Percentiles rank a stretch among this genome's conserved stretches.
These are phyloP conservation scores for Pseudozyma hubeiensis DNA, from an alignment of 1,284 basidiomycete genomes.

Conservation along the genomic window DNA sequence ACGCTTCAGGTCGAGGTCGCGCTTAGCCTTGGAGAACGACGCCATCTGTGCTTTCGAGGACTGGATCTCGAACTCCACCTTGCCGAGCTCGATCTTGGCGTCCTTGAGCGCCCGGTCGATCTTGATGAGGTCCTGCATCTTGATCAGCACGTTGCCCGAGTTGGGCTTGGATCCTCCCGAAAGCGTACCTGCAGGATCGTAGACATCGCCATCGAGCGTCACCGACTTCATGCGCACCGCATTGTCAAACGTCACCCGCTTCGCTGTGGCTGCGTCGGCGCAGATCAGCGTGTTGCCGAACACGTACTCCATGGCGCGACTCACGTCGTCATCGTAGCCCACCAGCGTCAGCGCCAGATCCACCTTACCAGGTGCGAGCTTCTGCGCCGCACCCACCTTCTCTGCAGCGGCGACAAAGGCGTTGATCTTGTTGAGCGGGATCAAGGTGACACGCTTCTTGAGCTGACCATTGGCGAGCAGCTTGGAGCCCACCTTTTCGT, in stretches of 20 bases:
- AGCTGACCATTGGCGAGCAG: constrained; percentile 85
- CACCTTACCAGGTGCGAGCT: constrained; percentile 82
- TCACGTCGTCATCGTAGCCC: constrained; percentile 85
- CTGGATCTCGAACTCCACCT: constrained; percentile 76
- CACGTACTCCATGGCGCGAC: constrained; percentile 90
- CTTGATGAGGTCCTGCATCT: constrained; percentile 83
- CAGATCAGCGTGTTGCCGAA: constrained; percentile 95
- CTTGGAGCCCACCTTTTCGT: constrained; percentile 87
- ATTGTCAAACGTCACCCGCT: constrained; percentile 86
- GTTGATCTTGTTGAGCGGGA: constrained; percentile 92
- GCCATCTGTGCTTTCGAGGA: constrained; percentile 73
- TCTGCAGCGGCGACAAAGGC: constrained; percentile 77
- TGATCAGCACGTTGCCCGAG: constrained; percentile 79
- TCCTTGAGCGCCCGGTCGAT: constrained; percentile 75
- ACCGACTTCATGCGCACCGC: constrained; percentile 83
- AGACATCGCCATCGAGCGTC: constrained; percentile 93
- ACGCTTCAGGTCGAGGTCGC: constrained; percentile 86
- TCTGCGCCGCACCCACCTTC: constrained; percentile 82
- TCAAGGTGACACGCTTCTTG: constrained; percentile 90
- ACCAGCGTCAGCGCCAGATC: constrained; percentile 87
- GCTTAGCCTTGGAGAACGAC: constrained; percentile 76
- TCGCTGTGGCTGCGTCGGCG: constrained; percentile 87
- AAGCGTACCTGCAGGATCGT: constrained; percentile 93
- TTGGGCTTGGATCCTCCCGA: constrained; percentile 89
- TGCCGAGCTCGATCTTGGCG: constrained; percentile 72